A percentile compares a stretch with the other conserved stretches of the same genome.
phyloP scores from a whole-genome alignment of 495 filamentous ascomycete species.

The Saxophila tyrrhenica region DNA sequence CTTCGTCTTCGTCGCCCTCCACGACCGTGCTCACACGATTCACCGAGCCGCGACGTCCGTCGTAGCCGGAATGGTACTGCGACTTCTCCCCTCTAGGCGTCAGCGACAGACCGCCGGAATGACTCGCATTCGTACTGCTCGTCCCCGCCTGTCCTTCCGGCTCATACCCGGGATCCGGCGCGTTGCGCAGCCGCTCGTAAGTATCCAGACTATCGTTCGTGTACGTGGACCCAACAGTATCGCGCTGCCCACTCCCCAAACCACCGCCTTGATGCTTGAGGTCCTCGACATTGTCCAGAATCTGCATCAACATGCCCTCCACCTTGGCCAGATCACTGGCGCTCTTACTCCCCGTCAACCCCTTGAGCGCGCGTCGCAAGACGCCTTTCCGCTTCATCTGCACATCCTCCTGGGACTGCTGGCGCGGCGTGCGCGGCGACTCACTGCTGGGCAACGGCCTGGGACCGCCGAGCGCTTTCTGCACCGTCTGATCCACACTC shows the following conservation, averaged over 20 bases:
- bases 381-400: constrained; percentile 76
- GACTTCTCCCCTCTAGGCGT: constrained; percentile 49
- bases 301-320: constrained; percentile 87
- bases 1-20: constrained; percentile 40
- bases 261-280: constrained; percentile 49
- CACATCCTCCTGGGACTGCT: constrained; percentile 55
- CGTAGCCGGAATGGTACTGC: constrained; percentile 39
- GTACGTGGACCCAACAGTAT: constrained; percentile 12
- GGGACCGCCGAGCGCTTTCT: constrained; percentile 74
- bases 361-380: constrained; percentile 82
- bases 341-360: constrained; percentile 65
- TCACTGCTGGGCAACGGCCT: constrained; percentile 62
- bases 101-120: constrained; percentile 65
- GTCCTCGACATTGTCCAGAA: constrained; percentile 82
- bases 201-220: constrained; percentile 31
- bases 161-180: constrained; percentile 57
- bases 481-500: constrained; percentile 71
- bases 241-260: constrained; percentile 19
- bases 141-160: constrained; percentile 73
- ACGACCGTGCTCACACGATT: constrained; percentile 81
- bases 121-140: constrained; percentile 57
- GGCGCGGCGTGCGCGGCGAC: constrained; percentile 38
- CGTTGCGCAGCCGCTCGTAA: constrained; percentile 45
- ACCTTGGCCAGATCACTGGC: constrained; percentile 81
- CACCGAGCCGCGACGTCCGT: constrained; percentile 52